These are phyloP conservation scores for Suhomyces faveliae DNA, from an alignment of 805 yeast genomes.

Conservation along the genomic window DNA sequence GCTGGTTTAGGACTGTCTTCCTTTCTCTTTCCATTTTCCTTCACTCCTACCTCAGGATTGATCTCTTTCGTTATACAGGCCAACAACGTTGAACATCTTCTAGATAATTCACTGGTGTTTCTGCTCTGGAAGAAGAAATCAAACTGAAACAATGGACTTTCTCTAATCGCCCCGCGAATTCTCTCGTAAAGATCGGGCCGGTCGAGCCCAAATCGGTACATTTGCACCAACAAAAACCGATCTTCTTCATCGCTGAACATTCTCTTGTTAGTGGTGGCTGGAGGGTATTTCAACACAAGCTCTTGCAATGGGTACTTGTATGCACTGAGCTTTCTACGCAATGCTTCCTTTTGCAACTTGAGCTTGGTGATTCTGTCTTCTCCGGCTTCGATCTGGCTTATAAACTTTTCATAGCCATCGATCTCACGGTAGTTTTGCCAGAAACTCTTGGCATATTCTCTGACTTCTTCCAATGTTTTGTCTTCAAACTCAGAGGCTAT, in stretches of 20 bases:
- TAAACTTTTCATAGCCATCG: conserved; percentile 84
- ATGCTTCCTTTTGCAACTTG: conserved; percentile 71
- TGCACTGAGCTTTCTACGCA: conserved; percentile 69
- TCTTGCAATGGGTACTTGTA: conserved; percentile 80
- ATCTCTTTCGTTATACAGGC: conserved; percentile 70
- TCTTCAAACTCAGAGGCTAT: conserved; percentile 81
- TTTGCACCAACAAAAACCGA: conserved; percentile 75
- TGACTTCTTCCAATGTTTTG: conserved; percentile 76
- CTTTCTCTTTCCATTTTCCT: conserved; percentile 8
- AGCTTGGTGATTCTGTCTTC: conserved; percentile 74
- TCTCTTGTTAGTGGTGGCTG: conserved; percentile 58
- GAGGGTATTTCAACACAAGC: conserved; percentile 67
- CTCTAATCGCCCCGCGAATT: conserved; percentile 70
- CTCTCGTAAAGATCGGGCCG: conserved; percentile 74
- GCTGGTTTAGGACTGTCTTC: conserved; percentile 7
- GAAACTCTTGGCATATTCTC: conserved; percentile 72
- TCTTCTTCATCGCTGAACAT: conserved; percentile 88
- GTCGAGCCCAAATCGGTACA: conserved; percentile 79
- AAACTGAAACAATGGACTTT: conserved; percentile 75
- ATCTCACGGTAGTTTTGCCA: conserved; percentile 78
- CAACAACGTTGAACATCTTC: conserved; percentile 79
- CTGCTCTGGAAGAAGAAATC: conserved; percentile 87
- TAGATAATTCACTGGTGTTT: conserved; percentile 69
- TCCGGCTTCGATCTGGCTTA: conserved; percentile 80
- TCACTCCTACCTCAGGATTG: conserved; percentile 11